phyloP scores from a whole-genome alignment of 2,329 filamentous ascomycete species.

The Penicillium sp. region DNA sequence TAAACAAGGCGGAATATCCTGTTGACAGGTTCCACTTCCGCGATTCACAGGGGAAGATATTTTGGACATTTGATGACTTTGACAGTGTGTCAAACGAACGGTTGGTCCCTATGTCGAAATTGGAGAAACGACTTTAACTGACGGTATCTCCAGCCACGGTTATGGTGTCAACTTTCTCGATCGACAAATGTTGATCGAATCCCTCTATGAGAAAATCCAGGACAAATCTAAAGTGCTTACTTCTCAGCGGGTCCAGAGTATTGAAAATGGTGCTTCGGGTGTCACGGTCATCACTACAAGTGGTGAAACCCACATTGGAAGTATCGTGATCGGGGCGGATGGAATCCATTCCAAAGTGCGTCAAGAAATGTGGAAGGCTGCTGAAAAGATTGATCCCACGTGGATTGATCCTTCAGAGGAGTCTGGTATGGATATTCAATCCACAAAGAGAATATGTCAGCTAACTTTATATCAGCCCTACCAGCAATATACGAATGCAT shows the following conservation, averaged over 20 bases:
- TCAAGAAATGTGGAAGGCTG: conserved; percentile 31
- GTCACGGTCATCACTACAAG: conserved; percentile 12
- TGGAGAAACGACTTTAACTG: background rate
- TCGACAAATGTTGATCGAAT: conserved; percentile 24
- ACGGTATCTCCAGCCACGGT: conserved; percentile 15
- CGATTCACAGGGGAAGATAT: conserved; percentile 3
- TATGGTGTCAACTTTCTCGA: conserved; percentile 27
- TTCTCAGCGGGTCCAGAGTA: conserved; percentile 12
- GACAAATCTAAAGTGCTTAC: conserved; percentile 22
- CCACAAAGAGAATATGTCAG: no score
- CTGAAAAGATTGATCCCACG: conserved; percentile 14
- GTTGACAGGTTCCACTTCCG: conserved; percentile 11
- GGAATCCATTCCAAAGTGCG: conserved; percentile 43
- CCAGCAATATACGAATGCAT: conserved; percentile 29
- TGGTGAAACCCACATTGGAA: conserved; percentile 22
- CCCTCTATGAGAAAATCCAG: conserved; percentile 27
- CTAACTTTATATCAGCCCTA: conserved; percentile 11
- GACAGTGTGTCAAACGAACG: background rate
- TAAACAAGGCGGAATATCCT: conserved; percentile 7
- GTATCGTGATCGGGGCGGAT: conserved; percentile 45
- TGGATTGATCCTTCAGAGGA: conserved; percentile 20
- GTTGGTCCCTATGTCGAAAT: background rate
- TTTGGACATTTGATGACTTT: conserved; percentile 7
- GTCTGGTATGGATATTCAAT: conserved; percentile 2
- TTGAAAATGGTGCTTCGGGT: conserved; percentile 2